Evolutionary conservation across 2,329 filamentous ascomycete species (phyloP).

Genomic region (Alternaria dauci): DNA sequence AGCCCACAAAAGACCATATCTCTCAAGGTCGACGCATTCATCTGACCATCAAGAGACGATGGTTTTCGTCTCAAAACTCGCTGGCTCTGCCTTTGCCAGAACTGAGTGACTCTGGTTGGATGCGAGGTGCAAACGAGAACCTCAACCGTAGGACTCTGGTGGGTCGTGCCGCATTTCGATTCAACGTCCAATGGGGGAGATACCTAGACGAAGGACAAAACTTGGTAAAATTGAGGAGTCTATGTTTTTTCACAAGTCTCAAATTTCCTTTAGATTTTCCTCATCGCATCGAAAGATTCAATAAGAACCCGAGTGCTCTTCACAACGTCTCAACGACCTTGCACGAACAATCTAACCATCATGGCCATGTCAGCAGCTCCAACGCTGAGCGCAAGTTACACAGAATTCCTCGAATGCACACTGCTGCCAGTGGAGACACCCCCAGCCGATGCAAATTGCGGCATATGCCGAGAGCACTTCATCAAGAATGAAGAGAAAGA

Average conservation of each 20-base stretch:
- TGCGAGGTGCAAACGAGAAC: background rate
- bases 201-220: background rate
- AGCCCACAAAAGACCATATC: background rate
- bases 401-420: fast-evolving
- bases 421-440: background rate
- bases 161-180: background rate
- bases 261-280: background rate
- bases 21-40: background rate
- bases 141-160: background rate
- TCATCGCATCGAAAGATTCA: background rate
- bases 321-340: background rate
- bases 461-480: background rate
- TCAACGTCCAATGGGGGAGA: background rate
- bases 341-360: background rate
- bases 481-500: background rate
- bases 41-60: background rate
- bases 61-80: background rate
- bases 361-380: background rate
- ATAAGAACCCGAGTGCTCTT: background rate
- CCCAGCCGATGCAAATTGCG: background rate
- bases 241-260: background rate
- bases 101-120: background rate
- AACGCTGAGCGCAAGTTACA: background rate
- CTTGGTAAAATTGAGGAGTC: fast-evolving
- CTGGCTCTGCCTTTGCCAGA: background rate